phyloP scores from a whole-genome alignment of 2,329 filamentous ascomycete genomes.

The Colletotrichum sp. region DNA sequence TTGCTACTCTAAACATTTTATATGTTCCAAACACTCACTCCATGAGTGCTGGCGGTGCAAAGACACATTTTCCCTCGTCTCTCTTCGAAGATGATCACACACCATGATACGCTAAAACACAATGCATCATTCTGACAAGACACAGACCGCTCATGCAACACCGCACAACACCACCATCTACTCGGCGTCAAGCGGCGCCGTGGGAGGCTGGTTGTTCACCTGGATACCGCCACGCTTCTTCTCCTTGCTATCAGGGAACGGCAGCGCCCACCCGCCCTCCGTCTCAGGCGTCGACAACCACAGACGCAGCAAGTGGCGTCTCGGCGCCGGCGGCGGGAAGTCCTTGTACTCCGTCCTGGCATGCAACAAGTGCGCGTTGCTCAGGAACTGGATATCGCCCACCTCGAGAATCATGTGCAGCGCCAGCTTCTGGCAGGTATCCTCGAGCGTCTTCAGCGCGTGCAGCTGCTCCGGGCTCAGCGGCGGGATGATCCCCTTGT shows the following conservation, averaged over 20 bases:
- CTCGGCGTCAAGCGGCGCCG: constrained; percentile 79
- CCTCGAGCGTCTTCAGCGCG: constrained; percentile 74
- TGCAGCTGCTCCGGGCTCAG: constrained; percentile 72
- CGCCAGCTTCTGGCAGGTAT: constrained; percentile 73
- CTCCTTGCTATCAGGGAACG: constrained; percentile 80
- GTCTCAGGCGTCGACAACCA: constrained; percentile 84
- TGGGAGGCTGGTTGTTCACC: constrained; percentile 79
- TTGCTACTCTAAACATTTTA: not conserved
- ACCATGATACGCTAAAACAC: not conserved
- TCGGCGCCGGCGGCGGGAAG: constrained; percentile 67
- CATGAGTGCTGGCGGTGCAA: not conserved
- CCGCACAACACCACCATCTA: constrained; percentile 35
- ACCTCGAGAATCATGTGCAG: constrained; percentile 85
- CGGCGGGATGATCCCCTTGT: constrained; percentile 73
- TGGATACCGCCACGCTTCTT: constrained; percentile 91
- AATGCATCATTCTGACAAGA: not conserved
- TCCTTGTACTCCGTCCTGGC: constrained; percentile 79
- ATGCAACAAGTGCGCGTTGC: constrained; percentile 81
- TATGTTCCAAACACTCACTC: not conserved
- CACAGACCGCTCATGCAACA: not conserved
- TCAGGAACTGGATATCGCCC: constrained; percentile 83
- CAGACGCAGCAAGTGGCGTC: constrained; percentile 80
- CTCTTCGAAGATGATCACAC: not conserved
- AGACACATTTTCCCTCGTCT: not conserved
- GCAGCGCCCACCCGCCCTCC: constrained; percentile 86